Evolutionary conservation across 129 eudicot species (phyloP).

Genomic region (Calendula officinalis): DNA sequence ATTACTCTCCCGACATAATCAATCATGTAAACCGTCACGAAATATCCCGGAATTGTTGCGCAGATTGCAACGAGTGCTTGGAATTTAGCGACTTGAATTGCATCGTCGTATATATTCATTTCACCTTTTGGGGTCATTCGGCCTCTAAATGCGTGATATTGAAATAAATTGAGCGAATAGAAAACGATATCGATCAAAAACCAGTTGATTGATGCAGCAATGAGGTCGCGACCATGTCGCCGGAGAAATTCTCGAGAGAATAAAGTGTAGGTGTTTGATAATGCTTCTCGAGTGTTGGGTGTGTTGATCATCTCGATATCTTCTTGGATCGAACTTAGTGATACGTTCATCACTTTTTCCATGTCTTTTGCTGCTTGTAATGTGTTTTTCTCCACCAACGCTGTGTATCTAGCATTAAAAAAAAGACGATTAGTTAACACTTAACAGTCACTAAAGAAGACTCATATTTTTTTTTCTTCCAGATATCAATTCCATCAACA

Average conservation of each 20-base stretch:
- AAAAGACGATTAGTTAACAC: background rate
- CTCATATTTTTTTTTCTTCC: no score
- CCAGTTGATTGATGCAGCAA: slow-evolving; percentile 47
- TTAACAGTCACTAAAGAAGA: background rate
- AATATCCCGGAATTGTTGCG: slow-evolving; percentile 59
- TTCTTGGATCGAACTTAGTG: slow-evolving; percentile 33
- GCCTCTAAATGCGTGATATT: slow-evolving; percentile 29
- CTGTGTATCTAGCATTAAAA: slow-evolving; percentile 38
- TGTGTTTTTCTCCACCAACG: slow-evolving; percentile 53
- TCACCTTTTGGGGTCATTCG: background rate
- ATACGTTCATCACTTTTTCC: slow-evolving; percentile 46
- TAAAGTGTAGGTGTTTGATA: slow-evolving; percentile 37
- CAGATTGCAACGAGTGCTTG: slow-evolving; percentile 44
- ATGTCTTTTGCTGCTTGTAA: slow-evolving; percentile 57
- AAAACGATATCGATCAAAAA: slow-evolving; percentile 48
- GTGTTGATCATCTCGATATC: slow-evolving; percentile 26
- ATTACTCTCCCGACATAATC: slow-evolving; percentile 50
- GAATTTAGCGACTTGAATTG: slow-evolving; percentile 33
- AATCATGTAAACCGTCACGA: slow-evolving; percentile 47
- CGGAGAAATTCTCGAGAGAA: slow-evolving; percentile 43
- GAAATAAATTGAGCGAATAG: slow-evolving; percentile 50
- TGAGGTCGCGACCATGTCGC: slow-evolving; percentile 57
- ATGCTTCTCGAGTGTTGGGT: slow-evolving; percentile 21
- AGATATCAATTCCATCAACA: no score
- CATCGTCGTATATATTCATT: slow-evolving; percentile 43